Conservation (phyloP, 2,329 filamentous ascomycete species). For the Pestalotiopsis sp. region DNA sequence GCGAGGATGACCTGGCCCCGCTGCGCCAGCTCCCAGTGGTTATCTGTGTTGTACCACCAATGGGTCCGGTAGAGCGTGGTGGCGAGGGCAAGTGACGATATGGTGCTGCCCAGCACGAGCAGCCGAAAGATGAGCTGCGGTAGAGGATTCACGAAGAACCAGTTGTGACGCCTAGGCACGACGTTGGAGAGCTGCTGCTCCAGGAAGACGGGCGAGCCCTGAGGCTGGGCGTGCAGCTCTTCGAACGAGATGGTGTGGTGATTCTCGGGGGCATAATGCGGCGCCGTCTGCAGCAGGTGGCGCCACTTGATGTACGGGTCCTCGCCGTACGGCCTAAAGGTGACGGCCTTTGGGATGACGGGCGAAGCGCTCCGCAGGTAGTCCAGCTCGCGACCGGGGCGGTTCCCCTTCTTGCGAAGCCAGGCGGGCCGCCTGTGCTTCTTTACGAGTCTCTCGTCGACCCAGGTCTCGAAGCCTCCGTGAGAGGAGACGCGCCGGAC, state of each 20-base stretch:
- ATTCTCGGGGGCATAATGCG: slow-evolving; percentile 48
- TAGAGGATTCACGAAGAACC: slow-evolving; percentile 3
- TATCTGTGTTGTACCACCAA: slow-evolving; percentile 13
- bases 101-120: slow-evolving; percentile 11
- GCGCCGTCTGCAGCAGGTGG: slow-evolving; percentile 56
- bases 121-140: slow-evolving; percentile 11
- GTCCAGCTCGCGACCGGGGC: slow-evolving; percentile 59
- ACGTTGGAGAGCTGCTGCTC: background rate
- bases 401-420: slow-evolving; percentile 46
- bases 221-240: slow-evolving; percentile 35
- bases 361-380: slow-evolving; percentile 61
- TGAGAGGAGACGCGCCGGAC: slow-evolving; percentile 35
- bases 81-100: slow-evolving; percentile 66
- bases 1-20: slow-evolving; percentile 84
- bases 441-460: slow-evolving; percentile 33
- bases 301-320: slow-evolving; percentile 51
- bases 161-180: background rate
- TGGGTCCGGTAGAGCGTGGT: slow-evolving; percentile 66
- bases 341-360: slow-evolving; percentile 54
- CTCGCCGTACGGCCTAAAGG: slow-evolving; percentile 42
- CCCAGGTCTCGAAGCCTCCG: slow-evolving; percentile 36
- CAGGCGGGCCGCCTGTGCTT: slow-evolving; percentile 47
- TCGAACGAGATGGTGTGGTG: slow-evolving; percentile 24
- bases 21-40: slow-evolving; percentile 55
- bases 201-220: background rate